A percentile compares a stretch with the other conserved stretches of the same genome.
Evolutionary conservation across 345 rosid species (phyloP).

Genomic region (Chamaenerion angustifolium): DNA sequence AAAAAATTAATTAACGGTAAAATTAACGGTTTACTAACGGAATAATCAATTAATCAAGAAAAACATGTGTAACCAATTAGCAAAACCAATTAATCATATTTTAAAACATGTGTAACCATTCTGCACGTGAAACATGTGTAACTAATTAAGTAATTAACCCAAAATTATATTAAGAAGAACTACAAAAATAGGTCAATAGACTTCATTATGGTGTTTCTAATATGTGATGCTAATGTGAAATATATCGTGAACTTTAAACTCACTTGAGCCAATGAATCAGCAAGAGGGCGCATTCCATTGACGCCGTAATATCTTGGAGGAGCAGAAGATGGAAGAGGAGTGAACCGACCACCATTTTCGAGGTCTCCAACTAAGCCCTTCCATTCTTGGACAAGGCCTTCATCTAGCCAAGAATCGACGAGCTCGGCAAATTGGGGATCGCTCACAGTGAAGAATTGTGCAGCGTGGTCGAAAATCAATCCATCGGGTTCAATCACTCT

Average conservation of each 20-base stretch:
- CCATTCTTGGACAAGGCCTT: slow-evolving; percentile 67
- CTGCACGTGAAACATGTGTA: too few relatives aligned
- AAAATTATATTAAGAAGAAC: background rate
- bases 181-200: background rate
- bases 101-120: too few relatives aligned
- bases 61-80: too few relatives aligned
- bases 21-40: too few relatives aligned
- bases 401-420: slow-evolving; percentile 60
- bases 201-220: background rate
- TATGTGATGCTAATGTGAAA: too few relatives aligned
- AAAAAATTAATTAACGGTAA: too few relatives aligned
- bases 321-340: slow-evolving; percentile 39
- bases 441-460: slow-evolving; percentile 72
- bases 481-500: slow-evolving; percentile 49
- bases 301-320: slow-evolving; percentile 59
- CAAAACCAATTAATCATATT: too few relatives aligned
- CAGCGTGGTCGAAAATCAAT: slow-evolving; percentile 74
- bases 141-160: too few relatives aligned
- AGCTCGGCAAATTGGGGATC: slow-evolving; percentile 49
- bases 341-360: slow-evolving; percentile 59
- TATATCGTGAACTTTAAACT: background rate
- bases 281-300: slow-evolving; percentile 76
- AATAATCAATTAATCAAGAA: too few relatives aligned
- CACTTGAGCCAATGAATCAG: slow-evolving; percentile 68
- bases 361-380: slow-evolving; percentile 60